phyloP scores from a whole-genome alignment of 352 stramenopile species.

The Pythium brassicae region DNA sequence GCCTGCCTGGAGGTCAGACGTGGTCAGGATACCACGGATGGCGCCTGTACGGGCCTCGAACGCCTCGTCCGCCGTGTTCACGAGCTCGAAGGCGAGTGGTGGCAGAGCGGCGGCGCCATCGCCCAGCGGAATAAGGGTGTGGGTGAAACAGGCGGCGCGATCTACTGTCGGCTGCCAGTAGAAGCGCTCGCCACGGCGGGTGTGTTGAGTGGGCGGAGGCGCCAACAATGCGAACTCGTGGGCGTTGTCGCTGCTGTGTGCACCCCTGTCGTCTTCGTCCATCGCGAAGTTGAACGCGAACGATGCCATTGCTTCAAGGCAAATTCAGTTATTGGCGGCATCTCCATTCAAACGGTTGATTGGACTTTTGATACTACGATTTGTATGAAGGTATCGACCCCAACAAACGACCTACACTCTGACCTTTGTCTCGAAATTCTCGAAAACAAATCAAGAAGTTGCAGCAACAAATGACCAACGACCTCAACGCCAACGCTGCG shows the following conservation, averaged over 20 bases:
- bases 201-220: constrained; percentile 13
- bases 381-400: neutral
- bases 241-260: neutral
- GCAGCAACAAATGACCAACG: too few relatives aligned
- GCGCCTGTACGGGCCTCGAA: constrained; percentile 53
- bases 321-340: neutral
- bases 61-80: constrained; percentile 47
- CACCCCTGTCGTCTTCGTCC: constrained; percentile 8
- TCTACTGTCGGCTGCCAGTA: constrained; percentile 17
- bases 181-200: constrained; percentile 53
- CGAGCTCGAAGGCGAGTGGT: constrained; percentile 46
- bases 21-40: constrained; percentile 64
- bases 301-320: constrained; percentile 13
- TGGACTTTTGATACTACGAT: neutral
- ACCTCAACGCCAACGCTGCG: too few relatives aligned
- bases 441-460: neutral
- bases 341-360: neutral
- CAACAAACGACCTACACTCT: neutral
- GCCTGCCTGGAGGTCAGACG: constrained; percentile 67
- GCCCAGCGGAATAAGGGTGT: constrained; percentile 24
- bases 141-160: constrained; percentile 18
- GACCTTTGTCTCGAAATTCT: neutral
- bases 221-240: neutral
- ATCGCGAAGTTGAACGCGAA: constrained; percentile 78
- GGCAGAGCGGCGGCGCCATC: neutral